Evolutionary conservation across 2,329 filamentous ascomycete genomes (phyloP).

Genomic region (Daldinia sp.): DNA sequence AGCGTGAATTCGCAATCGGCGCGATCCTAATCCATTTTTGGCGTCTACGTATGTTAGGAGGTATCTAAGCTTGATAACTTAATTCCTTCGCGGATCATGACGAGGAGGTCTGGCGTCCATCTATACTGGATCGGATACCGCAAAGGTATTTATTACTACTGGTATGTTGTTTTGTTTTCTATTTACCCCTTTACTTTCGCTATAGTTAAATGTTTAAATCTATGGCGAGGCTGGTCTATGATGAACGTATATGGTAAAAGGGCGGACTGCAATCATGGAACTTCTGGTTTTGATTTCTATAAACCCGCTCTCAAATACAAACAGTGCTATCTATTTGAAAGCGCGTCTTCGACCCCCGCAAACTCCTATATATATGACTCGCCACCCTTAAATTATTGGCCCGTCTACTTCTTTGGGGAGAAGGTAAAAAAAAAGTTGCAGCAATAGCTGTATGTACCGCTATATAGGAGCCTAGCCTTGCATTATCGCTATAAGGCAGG

Average conservation of each 20-base stretch:
- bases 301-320: slow-evolving; percentile 38
- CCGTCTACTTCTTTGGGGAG: slow-evolving; percentile 30
- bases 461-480: slow-evolving; percentile 62
- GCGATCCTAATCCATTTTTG: slow-evolving; percentile 3
- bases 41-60: too few relatives aligned
- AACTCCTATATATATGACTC: slow-evolving; percentile 16
- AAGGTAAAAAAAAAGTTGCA: slow-evolving; percentile 44
- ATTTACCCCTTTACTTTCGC: background rate
- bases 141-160: background rate
- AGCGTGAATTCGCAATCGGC: slow-evolving; percentile 14
- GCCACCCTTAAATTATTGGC: slow-evolving; percentile 25
- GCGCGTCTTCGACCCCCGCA: slow-evolving; percentile 33
- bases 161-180: slow-evolving; percentile 15
- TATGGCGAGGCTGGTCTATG: slow-evolving; percentile 48
- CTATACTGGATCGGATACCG: slow-evolving; percentile 5
- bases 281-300: slow-evolving; percentile 51
- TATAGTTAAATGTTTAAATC: background rate
- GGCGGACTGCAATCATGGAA: slow-evolving; percentile 51
- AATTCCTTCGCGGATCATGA: slow-evolving; percentile 28
- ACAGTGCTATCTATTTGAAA: slow-evolving; percentile 37
- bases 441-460: slow-evolving; percentile 48
- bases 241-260: slow-evolving; percentile 58
- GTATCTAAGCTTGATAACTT: slow-evolving; percentile 6
- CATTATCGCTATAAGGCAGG: slow-evolving; percentile 54
- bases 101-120: slow-evolving; percentile 15